Conservation (phyloP, 805 yeast genomes). For the Myxozyma nipponensis region DNA sequence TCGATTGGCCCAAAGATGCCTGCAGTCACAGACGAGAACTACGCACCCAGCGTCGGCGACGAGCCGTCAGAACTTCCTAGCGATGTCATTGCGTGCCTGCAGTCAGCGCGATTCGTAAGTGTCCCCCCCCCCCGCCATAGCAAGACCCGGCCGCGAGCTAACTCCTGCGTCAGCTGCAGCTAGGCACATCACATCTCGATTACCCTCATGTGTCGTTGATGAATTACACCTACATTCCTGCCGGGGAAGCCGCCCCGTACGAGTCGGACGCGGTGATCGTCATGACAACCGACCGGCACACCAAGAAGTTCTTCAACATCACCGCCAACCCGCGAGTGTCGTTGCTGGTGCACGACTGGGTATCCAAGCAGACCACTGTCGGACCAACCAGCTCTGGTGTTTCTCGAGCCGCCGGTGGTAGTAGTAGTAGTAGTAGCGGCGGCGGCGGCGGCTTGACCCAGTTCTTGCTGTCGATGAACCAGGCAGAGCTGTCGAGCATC, state of each 20-base stretch:
- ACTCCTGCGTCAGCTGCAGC: conserved; percentile 50
- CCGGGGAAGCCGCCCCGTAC: conserved; percentile 36
- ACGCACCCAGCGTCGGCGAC: background rate
- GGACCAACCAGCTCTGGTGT: background rate
- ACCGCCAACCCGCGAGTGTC: conserved; percentile 71
- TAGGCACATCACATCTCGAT: conserved; percentile 73
- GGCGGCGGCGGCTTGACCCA: conserved; percentile 45
- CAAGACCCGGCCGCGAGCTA: background rate
- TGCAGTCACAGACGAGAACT: background rate
- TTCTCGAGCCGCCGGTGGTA: no score
- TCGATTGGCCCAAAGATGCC: background rate
- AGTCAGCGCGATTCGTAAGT: conserved; percentile 25
- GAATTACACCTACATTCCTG: conserved; percentile 71
- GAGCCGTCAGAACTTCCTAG: conserved; percentile 10
- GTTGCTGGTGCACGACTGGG: conserved; percentile 86
- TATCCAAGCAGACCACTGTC: conserved; percentile 42
- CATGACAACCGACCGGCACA: conserved; percentile 64
- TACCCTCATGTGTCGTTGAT: conserved; percentile 85
- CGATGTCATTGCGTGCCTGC: conserved; percentile 21
- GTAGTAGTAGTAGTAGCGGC: no score
- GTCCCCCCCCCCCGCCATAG: no score
- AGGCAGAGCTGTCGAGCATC: conserved; percentile 69
- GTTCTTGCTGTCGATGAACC: conserved; percentile 71
- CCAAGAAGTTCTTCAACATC: conserved; percentile 73
- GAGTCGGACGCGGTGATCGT: conserved; percentile 52